phyloP scores from a whole-genome alignment of 495 filamentous ascomycete genomes.

The Rhypophila decipiens region DNA sequence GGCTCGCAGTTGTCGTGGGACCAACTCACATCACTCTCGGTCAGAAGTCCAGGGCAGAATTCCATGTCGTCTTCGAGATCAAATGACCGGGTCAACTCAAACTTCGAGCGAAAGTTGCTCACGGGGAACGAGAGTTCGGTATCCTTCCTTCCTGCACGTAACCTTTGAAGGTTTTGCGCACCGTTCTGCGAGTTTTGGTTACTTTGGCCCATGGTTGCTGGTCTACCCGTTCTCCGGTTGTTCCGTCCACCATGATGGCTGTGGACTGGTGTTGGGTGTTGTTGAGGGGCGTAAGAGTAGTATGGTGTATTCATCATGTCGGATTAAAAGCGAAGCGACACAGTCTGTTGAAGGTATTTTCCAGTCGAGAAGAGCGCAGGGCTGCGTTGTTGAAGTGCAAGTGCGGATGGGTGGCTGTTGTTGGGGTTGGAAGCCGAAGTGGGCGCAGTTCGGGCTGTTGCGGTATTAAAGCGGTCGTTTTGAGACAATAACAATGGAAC shows the following conservation, averaged over 20 bases:
- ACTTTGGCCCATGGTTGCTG: too few relatives aligned
- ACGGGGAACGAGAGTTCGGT: constrained; percentile 57
- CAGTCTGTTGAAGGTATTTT: constrained; percentile 9
- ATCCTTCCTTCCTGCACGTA: constrained; percentile 82
- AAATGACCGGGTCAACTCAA: constrained; percentile 90
- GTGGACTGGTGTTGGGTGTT: constrained; percentile 58
- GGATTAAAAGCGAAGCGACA: constrained; percentile 4
- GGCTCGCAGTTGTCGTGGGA: too few relatives aligned
- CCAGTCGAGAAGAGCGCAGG: constrained; percentile 19
- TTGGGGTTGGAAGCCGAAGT: constrained; percentile 14
- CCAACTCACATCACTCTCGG: constrained; percentile 95
- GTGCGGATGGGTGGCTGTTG: constrained; percentile 9
- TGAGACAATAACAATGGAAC: constrained; percentile 30
- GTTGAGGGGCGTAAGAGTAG: constrained; percentile 61
- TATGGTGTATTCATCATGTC: constrained; percentile 72
- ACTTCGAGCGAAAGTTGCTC: constrained; percentile 70
- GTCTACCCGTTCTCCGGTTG: constrained; percentile 84
- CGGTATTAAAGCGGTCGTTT: constrained; percentile 17
- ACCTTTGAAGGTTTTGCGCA: constrained; percentile 80
- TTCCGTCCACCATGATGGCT: constrained; percentile 79
- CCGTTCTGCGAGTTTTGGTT: too few relatives aligned
- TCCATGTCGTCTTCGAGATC: constrained; percentile 96
- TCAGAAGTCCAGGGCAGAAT: constrained; percentile 90
- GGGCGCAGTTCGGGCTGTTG: constrained; percentile 4
- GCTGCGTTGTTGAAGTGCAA: constrained; percentile 6